phyloP scores from a whole-genome alignment of 768 basidiomycete species.

The Tricholoma saponaceum region DNA sequence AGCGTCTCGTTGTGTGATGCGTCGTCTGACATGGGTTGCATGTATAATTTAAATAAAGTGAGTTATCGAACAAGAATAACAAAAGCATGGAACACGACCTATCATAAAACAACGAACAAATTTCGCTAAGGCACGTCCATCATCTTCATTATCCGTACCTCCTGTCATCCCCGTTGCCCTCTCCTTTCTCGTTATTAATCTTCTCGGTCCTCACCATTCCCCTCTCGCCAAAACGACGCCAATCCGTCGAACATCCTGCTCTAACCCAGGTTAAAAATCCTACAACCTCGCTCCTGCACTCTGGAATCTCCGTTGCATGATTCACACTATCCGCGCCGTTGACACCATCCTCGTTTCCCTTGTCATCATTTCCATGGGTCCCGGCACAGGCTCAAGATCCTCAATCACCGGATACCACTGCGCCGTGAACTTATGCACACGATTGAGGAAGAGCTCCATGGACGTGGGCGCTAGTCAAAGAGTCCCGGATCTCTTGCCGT shows the following conservation, averaged over 20 bases:
- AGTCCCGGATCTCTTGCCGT: slow-evolving; percentile 50
- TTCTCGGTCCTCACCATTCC: slow-evolving; percentile 25
- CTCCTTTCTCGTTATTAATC: slow-evolving; percentile 36
- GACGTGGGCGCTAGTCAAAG: slow-evolving; percentile 28
- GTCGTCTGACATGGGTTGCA: slow-evolving; percentile 64
- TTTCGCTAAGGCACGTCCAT: slow-evolving; percentile 71
- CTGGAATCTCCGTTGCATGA: slow-evolving; percentile 40
- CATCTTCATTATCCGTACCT: slow-evolving; percentile 48
- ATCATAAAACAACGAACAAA: slow-evolving; percentile 82
- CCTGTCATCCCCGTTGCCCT: too few species aligned
- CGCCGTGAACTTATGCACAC: slow-evolving; percentile 50
- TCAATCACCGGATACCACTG: slow-evolving; percentile 58
- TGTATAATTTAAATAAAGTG: slow-evolving; percentile 60
- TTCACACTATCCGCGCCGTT: slow-evolving; percentile 39
- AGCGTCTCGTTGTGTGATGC: slow-evolving; percentile 86
- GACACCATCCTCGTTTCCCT: slow-evolving; percentile 23
- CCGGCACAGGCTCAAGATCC: slow-evolving; percentile 6
- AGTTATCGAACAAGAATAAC: neutral
- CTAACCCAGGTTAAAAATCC: slow-evolving; percentile 62
- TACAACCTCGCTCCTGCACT: slow-evolving; percentile 55
- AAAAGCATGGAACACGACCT: slow-evolving; percentile 41
- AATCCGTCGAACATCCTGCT: slow-evolving; percentile 57
- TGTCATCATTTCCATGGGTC: slow-evolving; percentile 7
- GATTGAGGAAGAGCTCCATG: slow-evolving; percentile 37
- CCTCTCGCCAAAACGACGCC: slow-evolving; percentile 30